Conservation (phyloP, 495 filamentous ascomycete species). For the Penicillium malachiteum region DNA sequence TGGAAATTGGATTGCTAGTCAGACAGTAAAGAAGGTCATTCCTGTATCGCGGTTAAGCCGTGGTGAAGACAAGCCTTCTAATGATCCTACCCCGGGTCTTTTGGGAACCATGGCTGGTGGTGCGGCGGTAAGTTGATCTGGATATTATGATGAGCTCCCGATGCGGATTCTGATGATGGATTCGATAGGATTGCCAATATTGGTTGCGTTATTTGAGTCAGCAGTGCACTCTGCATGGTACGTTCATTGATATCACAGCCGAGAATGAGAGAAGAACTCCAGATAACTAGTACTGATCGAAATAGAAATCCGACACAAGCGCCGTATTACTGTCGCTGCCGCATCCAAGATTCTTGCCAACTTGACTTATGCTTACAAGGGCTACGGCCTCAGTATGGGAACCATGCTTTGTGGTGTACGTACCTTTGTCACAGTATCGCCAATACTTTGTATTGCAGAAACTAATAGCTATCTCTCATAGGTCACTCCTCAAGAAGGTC, state of each 20-base stretch:
- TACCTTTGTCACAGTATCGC: not conserved
- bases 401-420: constrained; percentile 96
- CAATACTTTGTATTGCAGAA: not conserved
- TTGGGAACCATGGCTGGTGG: constrained; percentile 98
- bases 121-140: constrained; percentile 66
- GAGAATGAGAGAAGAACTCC: not conserved
- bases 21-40: constrained; percentile 99
- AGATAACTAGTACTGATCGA: not conserved
- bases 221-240: constrained; percentile 93
- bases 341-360: constrained; percentile 98
- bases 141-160: not conserved
- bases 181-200: constrained; percentile 88
- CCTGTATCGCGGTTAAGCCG: constrained; percentile 50
- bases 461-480: constrained; percentile 9
- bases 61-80: constrained; percentile 53
- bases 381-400: constrained; percentile 95
- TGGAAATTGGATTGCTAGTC: constrained; percentile 97
- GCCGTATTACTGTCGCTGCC: constrained; percentile 93
- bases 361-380: constrained; percentile 97
- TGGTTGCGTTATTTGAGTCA: constrained; percentile 98
- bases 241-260: constrained; percentile 6
- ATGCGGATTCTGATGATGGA: constrained; percentile 13
- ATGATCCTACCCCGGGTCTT: constrained; percentile 77
- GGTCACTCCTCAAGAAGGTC: constrained; percentile 87
- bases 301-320: constrained; percentile 93